Evolutionary conservation across 2,329 filamentous ascomycete genomes (phyloP).

Genomic region (Neoarthrinium moseri): DNA sequence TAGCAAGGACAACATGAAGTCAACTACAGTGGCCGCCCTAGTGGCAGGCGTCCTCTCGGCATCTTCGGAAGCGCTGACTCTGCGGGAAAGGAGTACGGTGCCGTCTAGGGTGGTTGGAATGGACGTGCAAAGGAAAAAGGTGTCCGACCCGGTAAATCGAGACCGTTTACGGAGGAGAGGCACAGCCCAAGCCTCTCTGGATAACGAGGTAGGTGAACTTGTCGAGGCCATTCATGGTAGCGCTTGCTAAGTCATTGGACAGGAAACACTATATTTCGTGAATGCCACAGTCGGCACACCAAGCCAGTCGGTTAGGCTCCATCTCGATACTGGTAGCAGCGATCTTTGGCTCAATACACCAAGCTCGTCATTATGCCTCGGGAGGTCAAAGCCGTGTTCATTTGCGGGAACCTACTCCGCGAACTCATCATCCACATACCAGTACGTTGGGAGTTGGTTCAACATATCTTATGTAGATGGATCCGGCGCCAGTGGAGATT

Average conservation of each 20-base stretch:
- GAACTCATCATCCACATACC: slow-evolving; percentile 73
- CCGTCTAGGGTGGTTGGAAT: slow-evolving; percentile 45
- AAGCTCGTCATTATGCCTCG: slow-evolving; percentile 58
- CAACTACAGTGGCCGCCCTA: slow-evolving; percentile 21
- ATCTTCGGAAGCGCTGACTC: slow-evolving; percentile 23
- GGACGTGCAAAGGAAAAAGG: slow-evolving; percentile 37
- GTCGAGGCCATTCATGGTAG: not conserved
- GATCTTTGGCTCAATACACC: slow-evolving; percentile 71
- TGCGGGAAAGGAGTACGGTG: slow-evolving; percentile 17
- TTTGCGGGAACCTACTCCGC: slow-evolving; percentile 66
- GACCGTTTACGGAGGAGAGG: slow-evolving; percentile 46
- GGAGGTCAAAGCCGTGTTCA: slow-evolving; percentile 49
- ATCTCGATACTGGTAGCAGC: slow-evolving; percentile 68
- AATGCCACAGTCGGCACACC: slow-evolving; percentile 65
- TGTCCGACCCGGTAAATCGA: slow-evolving; percentile 40
- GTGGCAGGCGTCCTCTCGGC: slow-evolving; percentile 23
- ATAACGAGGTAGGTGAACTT: slow-evolving; percentile 52
- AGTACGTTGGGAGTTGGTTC: slow-evolving; percentile 72
- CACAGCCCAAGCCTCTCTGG: slow-evolving; percentile 43
- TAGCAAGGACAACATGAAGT: slow-evolving; percentile 15
- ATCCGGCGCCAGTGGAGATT: slow-evolving; percentile 74
- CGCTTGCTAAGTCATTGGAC: slow-evolving; percentile 17
- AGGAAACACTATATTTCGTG: slow-evolving; percentile 64
- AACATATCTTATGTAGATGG: slow-evolving; percentile 88
- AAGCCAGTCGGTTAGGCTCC: slow-evolving; percentile 53